A percentile compares a stretch with the other conserved stretches of the same genome.
These are phyloP conservation scores for Hygrophoropsis aurantiaca DNA, from an alignment of 768 basidiomycete genomes.

Conservation along the genomic window DNA sequence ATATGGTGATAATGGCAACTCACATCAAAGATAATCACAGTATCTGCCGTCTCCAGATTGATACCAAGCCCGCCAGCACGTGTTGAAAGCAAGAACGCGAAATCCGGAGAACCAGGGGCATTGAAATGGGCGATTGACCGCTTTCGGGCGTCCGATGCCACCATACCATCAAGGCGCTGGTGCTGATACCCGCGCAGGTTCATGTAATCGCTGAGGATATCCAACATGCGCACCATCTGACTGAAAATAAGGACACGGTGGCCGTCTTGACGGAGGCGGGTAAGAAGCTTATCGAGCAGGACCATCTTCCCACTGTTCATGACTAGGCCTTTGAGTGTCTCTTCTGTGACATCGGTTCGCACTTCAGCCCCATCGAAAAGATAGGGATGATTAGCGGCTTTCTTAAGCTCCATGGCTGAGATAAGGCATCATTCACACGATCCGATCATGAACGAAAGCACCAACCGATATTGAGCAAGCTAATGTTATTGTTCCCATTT, in stretches of 20 bases:
- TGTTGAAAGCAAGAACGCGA: conserved; percentile 95
- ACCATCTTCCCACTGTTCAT: conserved; percentile 99
- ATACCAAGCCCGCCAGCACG: conserved; percentile 97
- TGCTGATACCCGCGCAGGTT: conserved; percentile 83
- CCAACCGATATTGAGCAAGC: conserved; percentile 89
- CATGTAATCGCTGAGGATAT: conserved; percentile 99
- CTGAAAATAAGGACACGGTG: conserved; percentile 99
- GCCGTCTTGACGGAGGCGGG: conserved; percentile 83
- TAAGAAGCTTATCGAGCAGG: conserved; percentile 94
- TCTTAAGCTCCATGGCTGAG: conserved; percentile 96
- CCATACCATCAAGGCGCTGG: conserved; percentile 95
- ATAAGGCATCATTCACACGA: background rate
- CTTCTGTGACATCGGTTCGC: conserved; percentile 61
- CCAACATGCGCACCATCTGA: conserved; percentile 98
- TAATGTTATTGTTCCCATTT: conserved; percentile 87
- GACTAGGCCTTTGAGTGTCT: conserved; percentile 91
- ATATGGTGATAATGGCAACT: conserved; percentile 30
- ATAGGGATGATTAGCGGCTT: conserved; percentile 97
- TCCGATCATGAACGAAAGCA: conserved; percentile 5
- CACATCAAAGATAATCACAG: conserved; percentile 98
- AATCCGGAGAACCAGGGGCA: conserved; percentile 87
- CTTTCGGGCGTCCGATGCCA: conserved; percentile 89
- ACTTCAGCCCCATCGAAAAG: conserved; percentile 95
- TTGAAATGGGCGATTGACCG: conserved; percentile 98
- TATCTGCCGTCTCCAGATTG: conserved; percentile 98